Percentiles rank a stretch among this genome's conserved stretches.
Conservation (phyloP, 2,329 filamentous ascomycete species). For the Cordyceps cicadae region DNA sequence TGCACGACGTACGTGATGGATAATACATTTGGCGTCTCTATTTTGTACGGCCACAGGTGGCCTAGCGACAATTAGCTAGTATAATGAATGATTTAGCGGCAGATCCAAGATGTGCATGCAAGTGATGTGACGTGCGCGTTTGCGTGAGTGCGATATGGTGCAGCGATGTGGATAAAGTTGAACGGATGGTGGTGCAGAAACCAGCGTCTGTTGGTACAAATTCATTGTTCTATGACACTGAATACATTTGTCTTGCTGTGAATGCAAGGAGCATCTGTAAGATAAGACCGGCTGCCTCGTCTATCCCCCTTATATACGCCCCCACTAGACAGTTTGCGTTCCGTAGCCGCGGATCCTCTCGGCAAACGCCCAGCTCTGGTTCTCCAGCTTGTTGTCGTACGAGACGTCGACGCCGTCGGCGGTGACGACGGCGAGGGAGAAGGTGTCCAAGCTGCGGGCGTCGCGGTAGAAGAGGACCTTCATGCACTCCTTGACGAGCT, state of each 20-base stretch:
- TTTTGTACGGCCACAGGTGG: background rate
- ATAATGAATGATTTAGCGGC: conserved; percentile 8
- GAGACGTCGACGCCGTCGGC: conserved; percentile 81
- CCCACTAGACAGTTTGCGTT: conserved; percentile 59
- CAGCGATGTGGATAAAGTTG: no score
- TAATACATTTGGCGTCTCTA: background rate
- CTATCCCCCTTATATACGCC: background rate
- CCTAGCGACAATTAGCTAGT: background rate
- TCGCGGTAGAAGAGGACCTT: conserved; percentile 98
- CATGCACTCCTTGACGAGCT: conserved; percentile 85
- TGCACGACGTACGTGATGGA: background rate
- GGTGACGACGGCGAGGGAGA: conserved; percentile 84
- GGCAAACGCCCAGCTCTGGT: conserved; percentile 97
- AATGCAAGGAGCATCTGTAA: background rate
- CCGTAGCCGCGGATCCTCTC: conserved; percentile 93
- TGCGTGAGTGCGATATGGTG: no score
- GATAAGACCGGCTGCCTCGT: background rate
- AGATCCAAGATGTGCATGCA: background rate
- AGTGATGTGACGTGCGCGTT: background rate
- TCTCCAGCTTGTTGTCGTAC: conserved; percentile 80
- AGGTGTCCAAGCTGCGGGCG: conserved; percentile 82
- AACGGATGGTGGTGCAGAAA: background rate
- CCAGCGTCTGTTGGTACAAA: conserved; percentile 9
- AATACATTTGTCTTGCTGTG: background rate
- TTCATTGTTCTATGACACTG: conserved; percentile 1